Base-by-base conservation (phyloP, 176 grass and related monocot species). In the Triticum turgidum region DNA sequence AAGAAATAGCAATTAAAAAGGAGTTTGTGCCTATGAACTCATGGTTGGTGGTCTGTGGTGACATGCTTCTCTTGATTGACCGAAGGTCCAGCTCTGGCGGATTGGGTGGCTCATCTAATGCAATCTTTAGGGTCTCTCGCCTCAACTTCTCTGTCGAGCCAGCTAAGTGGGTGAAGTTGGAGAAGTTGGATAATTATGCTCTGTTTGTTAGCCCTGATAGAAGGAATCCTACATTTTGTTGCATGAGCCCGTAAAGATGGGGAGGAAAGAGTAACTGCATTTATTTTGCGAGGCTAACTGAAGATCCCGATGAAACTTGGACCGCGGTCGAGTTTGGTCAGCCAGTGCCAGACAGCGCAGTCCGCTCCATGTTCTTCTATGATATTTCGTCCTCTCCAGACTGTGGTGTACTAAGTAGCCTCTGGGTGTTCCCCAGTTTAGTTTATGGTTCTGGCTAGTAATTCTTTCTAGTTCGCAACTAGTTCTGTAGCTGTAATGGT, bases 381-480 rank as follows among this genome's bases (percentile, higher is more conserved):
- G 64, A 5, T 66, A 7, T 15, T 5, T 13, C 64, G 13, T 7
- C 3, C 27, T 2, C 64, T 66, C 27, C 64, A 5, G 27, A 66
- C 64, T 66, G 13, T 25, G n/a, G 64, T 30, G 0, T 66, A 66
- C 27, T 66, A 14, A 33, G 27, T 66, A 66, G 27, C 64, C 64
- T 66, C 64, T 66, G 27, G 64, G 25, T 68, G 63, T 68, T 82
- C 20, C 79, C 79, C 42, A 82, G 79, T 35, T 33, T 67, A 67
- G 41, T 52, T 34, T 68, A 69, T 69, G 41, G 39, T 27, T 17
- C 10, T 9, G 7, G 54, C 54, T 58, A 61, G 76, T 61, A 32
- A 11, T n/a, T 51, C 27, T 54, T 77, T 15, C 52, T 56, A 65
- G 4, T 14, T 65, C 0, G 11, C 63, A 65, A 30, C 12, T 65